phyloP scores from a whole-genome alignment of 495 filamentous ascomycete genomes.

The Hypoxylon fuscum region DNA sequence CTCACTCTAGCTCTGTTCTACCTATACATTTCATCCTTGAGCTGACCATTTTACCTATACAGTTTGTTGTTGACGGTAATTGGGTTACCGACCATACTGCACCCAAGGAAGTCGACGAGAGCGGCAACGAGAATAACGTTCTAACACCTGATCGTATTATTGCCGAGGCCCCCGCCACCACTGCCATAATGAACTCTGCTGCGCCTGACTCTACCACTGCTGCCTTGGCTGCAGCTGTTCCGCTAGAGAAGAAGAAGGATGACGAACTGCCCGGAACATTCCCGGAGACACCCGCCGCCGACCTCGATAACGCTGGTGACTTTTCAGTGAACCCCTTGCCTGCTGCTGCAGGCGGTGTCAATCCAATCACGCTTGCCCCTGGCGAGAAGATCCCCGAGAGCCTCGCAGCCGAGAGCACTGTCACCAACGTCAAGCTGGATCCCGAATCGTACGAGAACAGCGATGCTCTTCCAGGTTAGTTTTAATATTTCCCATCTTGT shows the following conservation, averaged over 20 bases:
- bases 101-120: slow-evolving; percentile 79
- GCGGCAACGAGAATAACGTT: slow-evolving; percentile 89
- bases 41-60: slow-evolving; percentile 32
- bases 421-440: slow-evolving; percentile 75
- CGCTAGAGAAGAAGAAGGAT: slow-evolving; percentile 43
- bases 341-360: slow-evolving; percentile 77
- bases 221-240: slow-evolving; percentile 46
- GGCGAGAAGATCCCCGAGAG: slow-evolving; percentile 79
- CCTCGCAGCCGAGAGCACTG: slow-evolving; percentile 62
- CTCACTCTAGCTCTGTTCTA: slow-evolving; percentile 3
- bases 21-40: slow-evolving; percentile 4
- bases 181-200: slow-evolving; percentile 62
- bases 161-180: slow-evolving; percentile 50
- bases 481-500: background rate
- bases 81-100: slow-evolving; percentile 84
- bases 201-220: slow-evolving; percentile 49
- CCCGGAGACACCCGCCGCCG: slow-evolving; percentile 73
- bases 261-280: slow-evolving; percentile 76
- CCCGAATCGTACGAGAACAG: slow-evolving; percentile 84
- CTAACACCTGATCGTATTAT: slow-evolving; percentile 77
- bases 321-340: slow-evolving; percentile 79
- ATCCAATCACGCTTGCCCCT: slow-evolving; percentile 81
- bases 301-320: slow-evolving; percentile 52
- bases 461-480: slow-evolving; percentile 62
- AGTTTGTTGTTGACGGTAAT: slow-evolving; percentile 92